A percentile compares a stretch with the other conserved stretches of the same genome.
Conservation (phyloP, 805 yeast species). For the Osmozyma mogii region DNA sequence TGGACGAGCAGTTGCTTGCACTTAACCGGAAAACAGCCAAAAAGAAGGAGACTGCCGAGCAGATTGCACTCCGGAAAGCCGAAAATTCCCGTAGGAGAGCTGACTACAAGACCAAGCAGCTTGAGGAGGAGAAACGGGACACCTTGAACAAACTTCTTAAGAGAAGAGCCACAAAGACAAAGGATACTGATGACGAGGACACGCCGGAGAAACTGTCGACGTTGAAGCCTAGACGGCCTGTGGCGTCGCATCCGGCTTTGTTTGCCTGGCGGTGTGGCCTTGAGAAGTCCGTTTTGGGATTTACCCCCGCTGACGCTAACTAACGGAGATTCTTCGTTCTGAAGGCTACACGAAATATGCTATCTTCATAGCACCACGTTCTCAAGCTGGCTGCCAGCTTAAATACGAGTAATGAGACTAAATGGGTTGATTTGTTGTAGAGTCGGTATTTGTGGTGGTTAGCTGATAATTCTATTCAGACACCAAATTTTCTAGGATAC, state of each 20-base stretch:
- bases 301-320: no score
- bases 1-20: constrained; percentile 17
- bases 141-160: constrained; percentile 80
- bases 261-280: constrained; percentile 30
- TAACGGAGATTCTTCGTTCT: no score
- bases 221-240: constrained; percentile 34
- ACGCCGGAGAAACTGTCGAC: constrained; percentile 10
- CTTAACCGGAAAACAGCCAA: constrained; percentile 35
- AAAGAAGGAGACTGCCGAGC: constrained; percentile 71
- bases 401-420: no score
- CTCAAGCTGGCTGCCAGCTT: no score
- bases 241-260: constrained; percentile 38
- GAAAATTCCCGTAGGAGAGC: constrained; percentile 86
- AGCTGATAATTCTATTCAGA: no score
- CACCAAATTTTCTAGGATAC: no score
- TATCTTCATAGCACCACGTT: no score
- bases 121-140: constrained; percentile 90
- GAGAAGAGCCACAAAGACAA: constrained; percentile 70
- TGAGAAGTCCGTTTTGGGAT: constrained; percentile 7
- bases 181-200: constrained; percentile 32
- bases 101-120: constrained; percentile 69
- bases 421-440: no score
- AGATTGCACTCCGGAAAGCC: constrained; percentile 69
- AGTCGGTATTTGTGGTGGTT: no score
- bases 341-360: no score